Conservation (phyloP, 768 basidiomycete genomes). For the Xanthoconium purpureum region DNA sequence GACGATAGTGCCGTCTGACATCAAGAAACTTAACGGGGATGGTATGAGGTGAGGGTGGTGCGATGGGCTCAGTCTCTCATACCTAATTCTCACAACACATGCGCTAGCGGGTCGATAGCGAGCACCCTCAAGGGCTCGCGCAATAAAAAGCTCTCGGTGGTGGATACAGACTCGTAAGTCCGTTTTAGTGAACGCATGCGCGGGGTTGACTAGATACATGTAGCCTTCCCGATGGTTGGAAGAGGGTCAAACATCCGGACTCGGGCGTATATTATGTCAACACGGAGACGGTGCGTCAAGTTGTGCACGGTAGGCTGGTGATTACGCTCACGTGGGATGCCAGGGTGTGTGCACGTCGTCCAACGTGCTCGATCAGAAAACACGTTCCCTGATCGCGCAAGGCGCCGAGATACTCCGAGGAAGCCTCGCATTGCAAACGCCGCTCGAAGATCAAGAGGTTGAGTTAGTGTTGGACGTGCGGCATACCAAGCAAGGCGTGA, state of each 20-base stretch:
- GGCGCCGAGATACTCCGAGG: conserved; percentile 5
- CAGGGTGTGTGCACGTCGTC: conserved; percentile 17
- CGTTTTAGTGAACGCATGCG: background rate
- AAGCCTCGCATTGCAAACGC: conserved; percentile 1
- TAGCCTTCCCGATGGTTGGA: conserved; percentile 27
- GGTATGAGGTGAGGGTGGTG: conserved; percentile 10
- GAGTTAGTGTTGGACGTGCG: conserved; percentile 19
- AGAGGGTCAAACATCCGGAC: conserved; percentile 30
- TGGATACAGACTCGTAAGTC: conserved; percentile 9
- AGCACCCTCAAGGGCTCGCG: conserved; percentile 21
- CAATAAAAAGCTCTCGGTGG: background rate
- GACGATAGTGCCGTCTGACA: conserved; percentile 17
- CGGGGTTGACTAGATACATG: background rate
- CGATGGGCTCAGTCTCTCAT: background rate
- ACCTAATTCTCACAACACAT: too few species aligned
- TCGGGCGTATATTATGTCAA: conserved; percentile 33
- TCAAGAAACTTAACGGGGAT: background rate
- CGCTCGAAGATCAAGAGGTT: conserved; percentile 11
- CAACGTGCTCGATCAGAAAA: conserved; percentile 4
- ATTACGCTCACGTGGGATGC: background rate
- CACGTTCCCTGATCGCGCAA: conserved; percentile 10
- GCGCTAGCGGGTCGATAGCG: background rate
- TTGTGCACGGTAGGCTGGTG: background rate
- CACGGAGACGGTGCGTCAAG: conserved; percentile 27
- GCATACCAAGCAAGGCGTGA: background rate